phyloP scores from a whole-genome alignment of 2,329 filamentous ascomycete species.

The Hymenoscyphus scutula region DNA sequence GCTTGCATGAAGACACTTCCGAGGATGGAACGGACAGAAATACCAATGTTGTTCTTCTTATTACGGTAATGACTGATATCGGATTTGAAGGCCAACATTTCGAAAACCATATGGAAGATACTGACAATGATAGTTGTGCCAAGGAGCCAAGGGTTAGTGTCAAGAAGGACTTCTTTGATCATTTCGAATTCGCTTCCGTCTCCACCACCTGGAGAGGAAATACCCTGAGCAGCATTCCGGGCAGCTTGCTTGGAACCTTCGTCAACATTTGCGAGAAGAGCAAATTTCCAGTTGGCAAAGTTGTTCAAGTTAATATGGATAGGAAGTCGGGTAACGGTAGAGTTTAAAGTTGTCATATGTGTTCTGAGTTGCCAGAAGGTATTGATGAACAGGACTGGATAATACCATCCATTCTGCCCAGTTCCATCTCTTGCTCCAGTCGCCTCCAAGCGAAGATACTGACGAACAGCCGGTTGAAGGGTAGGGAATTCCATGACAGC shows the following conservation, averaged over 20 bases:
- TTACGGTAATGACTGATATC: conserved; percentile 98
- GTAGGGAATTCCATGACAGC: conserved; percentile 66
- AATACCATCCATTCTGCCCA: conserved; percentile 91
- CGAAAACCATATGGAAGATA: conserved; percentile 89
- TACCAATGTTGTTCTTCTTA: conserved; percentile 99
- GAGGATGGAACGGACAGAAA: conserved; percentile 91
- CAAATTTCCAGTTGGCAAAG: conserved; percentile 86
- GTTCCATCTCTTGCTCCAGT: conserved; percentile 78
- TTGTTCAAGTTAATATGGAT: conserved; percentile 83
- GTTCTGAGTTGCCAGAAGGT: conserved; percentile 94
- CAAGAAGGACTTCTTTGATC: conserved; percentile 91
- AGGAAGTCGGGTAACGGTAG: conserved; percentile 78
- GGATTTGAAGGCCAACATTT: conserved; percentile 93
- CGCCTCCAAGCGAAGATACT: conserved; percentile 76
- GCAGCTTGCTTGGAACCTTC: conserved; percentile 82
- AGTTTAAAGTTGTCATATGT: conserved; percentile 90
- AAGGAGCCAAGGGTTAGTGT: conserved; percentile 90
- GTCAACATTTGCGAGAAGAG: conserved; percentile 78
- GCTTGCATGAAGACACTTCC: conserved; percentile 97
- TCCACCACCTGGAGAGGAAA: conserved; percentile 62
- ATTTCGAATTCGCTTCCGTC: conserved; percentile 95
- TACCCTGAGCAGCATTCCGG: conserved; percentile 65
- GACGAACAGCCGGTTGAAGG: conserved; percentile 70
- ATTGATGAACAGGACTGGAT: conserved; percentile 87
- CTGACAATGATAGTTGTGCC: conserved; percentile 80